Evolutionary conservation across 148 eudicot genomes (phyloP), one percentile per base, ranked within the genome.

Genomic region (Amaranthus hypochondriacus): DNA sequence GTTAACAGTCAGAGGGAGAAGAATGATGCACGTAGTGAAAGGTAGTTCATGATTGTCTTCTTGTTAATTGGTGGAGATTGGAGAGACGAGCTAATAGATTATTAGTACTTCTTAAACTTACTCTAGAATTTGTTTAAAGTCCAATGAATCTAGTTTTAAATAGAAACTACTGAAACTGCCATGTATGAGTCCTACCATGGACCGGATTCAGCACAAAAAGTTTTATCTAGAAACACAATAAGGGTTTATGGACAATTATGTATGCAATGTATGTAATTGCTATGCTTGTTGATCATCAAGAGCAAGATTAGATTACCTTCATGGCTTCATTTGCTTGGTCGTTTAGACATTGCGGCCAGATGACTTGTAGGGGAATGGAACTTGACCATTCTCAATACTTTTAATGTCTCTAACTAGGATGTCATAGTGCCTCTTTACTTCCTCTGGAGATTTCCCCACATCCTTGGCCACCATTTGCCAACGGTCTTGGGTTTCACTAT

Each of bases 401-500:
- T 72, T 81, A 65, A 89, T 75, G 66, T 89, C 93, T 63, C 81
- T 84, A 2, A 80, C 82, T 12, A 89, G 87, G 56, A 85, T 81
- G 47, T 85, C 87, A 75, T 89, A 89, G 75, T 87, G 92, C 77
- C 82, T 83, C 68, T 83, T 85, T 18, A 89, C 93, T 82, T 89
- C 90, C 77, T 89, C 86, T 0, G 80, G 84, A 7, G 93, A 77
- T 80, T 89, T 89, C 28, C 88, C 90, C 18, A 89, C 93, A 12
- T 78, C 83, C 50, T 67, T 77, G 42, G 89, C 90, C 70, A 89
- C 79, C 56, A 85, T 89, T 78, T 85, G 87, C 93, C 93, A 89
- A 46, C 89, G 84, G 73, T 89, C 90, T 56, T 86, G 89, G 44
- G 90, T 85, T 64, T 85, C 82, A 74, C 78, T 80, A 14, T 87